Base-by-base conservation (phyloP, 768 basidiomycete species). In the Rhodotorula sphaerocarpa region DNA sequence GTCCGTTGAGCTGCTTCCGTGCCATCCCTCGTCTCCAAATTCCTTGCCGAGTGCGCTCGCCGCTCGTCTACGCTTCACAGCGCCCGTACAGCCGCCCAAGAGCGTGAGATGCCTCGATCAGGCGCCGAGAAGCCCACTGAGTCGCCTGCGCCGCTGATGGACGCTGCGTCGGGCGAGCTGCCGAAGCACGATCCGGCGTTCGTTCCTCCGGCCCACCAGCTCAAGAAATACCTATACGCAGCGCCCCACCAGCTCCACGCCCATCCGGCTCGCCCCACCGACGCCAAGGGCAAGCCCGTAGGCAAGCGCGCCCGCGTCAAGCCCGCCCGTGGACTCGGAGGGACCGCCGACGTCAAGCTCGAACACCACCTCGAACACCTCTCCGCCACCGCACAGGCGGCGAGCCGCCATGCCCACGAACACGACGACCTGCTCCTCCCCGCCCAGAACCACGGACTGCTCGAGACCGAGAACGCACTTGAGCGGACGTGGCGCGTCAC, bases 401-500 rank as follows among this genome's bases (percentile, higher is more conserved):
- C 65, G 10, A 61, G 65, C 3, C n/a, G 39, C 12, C 47, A 58
- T 9, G 47, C 65, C 10, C 54, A 50, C 34, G 72, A 73, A 55
- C 70, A 71, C 55, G 70, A 73, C 56, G 69, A 73, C 42, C 59
- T 85, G 54, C 76, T 87, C 70, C 78, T 88, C n/a, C 75, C 84
- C 59, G 77, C 80, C 47, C 85, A 83, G 43, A 87, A 88, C 16
- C 79, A 77, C 1, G 92, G 92, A 2, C 76, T 79, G 58, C 83
- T 96, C 60, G 82, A 86, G 73, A 81, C 81, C 25, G 90, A 92
- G 70, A 82, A 80, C 4, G 83, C 82, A 56, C 79, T 96, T 76
- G 95, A 97, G 73, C 76, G 82, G 72, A 96, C 93, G 11, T 97
- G 90, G 91, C 80, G 88, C 61, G 80, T 90, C 12, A 79, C 82